phyloP scores from a whole-genome alignment of 2,329 filamentous ascomycete genomes.

The Epichloe bromicola region DNA sequence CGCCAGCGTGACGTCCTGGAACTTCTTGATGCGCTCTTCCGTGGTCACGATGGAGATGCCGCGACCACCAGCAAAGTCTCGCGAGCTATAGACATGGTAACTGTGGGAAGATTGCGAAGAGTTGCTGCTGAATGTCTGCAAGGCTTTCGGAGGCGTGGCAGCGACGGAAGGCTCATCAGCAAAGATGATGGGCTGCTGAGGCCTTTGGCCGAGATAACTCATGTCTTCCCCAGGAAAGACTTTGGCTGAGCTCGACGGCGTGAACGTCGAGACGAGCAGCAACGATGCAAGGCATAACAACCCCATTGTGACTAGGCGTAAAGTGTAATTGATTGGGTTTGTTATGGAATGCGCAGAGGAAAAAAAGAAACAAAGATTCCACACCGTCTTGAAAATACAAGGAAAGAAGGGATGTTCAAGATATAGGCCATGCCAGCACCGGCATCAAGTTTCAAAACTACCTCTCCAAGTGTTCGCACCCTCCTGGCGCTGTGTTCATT shows the following conservation, averaged over 20 bases:
- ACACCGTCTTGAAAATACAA: not conserved
- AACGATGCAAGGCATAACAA: not conserved
- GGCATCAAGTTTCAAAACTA: no score
- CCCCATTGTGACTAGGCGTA: not conserved
- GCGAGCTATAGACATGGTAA: conserved; percentile 26
- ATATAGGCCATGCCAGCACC: not conserved
- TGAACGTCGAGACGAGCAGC: not conserved
- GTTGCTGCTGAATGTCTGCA: not conserved
- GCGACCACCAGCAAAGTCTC: conserved; percentile 20
- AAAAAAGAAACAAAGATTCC: no score
- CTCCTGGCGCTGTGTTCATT: not conserved
- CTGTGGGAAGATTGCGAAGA: conserved; percentile 15
- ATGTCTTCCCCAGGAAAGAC: not conserved
- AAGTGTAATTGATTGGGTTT: not conserved
- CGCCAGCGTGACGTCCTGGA: conserved; percentile 9
- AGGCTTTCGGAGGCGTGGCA: not conserved
- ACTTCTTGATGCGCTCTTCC: conserved; percentile 16
- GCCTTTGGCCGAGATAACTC: not conserved
- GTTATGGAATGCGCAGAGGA: no score
- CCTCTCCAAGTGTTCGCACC: no score
- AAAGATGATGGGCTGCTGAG: not conserved
- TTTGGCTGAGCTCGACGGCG: not conserved
- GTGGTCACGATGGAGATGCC: conserved; percentile 27
- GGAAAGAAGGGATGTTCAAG: not conserved
- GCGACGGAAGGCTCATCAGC: not conserved